phyloP scores from a whole-genome alignment of 2,329 filamentous ascomycete genomes.

The Phoma sp. region DNA sequence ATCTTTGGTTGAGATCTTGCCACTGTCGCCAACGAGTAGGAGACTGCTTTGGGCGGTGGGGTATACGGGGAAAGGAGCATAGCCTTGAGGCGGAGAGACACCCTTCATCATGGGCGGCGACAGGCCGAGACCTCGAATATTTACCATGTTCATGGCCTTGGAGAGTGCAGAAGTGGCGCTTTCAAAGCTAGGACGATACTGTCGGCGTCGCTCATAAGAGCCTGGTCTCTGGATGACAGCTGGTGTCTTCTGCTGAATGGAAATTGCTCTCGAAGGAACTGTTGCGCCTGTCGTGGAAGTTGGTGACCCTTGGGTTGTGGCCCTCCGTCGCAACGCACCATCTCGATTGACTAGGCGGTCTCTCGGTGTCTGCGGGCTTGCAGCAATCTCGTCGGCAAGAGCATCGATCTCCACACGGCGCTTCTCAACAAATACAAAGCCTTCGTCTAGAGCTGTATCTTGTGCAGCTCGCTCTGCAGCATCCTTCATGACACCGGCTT shows the following conservation, averaged over 20 bases:
- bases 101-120: slow-evolving; percentile 67
- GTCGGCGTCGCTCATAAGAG: slow-evolving; percentile 80
- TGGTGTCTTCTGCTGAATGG: slow-evolving; percentile 72
- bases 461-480: slow-evolving; percentile 74
- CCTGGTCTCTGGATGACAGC: slow-evolving; percentile 71
- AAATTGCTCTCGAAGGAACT: slow-evolving; percentile 74
- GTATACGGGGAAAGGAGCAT: slow-evolving; percentile 84
- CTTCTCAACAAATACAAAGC: slow-evolving; percentile 96
- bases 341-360: slow-evolving; percentile 59
- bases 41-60: slow-evolving; percentile 76
- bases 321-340: slow-evolving; percentile 72
- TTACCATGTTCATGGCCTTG: slow-evolving; percentile 94
- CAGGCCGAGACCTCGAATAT: slow-evolving; percentile 74
- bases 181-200: slow-evolving; percentile 73
- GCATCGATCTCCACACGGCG: slow-evolving; percentile 95
- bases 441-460: slow-evolving; percentile 87
- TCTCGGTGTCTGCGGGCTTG: slow-evolving; percentile 69
- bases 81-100: slow-evolving; percentile 74
- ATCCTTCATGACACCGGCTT: slow-evolving; percentile 49
- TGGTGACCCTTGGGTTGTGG: slow-evolving; percentile 77
- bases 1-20: slow-evolving; percentile 67
- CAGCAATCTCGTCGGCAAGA: slow-evolving; percentile 91
- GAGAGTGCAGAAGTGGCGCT: slow-evolving; percentile 91
- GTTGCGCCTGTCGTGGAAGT: slow-evolving; percentile 73
- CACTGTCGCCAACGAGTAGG: slow-evolving; percentile 66